Percentiles rank a stretch among this genome's conserved stretches.
phyloP scores from a whole-genome alignment of 2,329 filamentous ascomycete species.

The Diaporthe vexans region DNA sequence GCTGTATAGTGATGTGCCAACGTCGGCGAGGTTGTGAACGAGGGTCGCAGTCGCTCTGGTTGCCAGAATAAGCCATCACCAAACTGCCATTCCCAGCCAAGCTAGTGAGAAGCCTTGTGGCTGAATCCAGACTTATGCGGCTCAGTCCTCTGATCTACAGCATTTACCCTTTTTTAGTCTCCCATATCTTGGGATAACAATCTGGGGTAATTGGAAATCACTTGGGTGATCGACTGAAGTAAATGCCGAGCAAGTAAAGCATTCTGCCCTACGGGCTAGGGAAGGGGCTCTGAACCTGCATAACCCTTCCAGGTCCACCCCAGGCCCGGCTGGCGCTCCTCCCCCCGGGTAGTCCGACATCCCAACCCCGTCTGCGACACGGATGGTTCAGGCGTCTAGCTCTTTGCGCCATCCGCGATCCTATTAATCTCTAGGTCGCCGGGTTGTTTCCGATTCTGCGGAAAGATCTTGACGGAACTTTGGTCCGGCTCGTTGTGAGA shows the following conservation, averaged over 20 bases:
- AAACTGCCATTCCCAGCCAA: neutral
- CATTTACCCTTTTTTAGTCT: neutral
- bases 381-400: neutral
- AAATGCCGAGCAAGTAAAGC: slow-evolving; percentile 10
- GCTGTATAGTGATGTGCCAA: neutral
- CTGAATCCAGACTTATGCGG: slow-evolving; percentile 10
- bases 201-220: slow-evolving; percentile 1
- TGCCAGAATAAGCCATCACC: neutral
- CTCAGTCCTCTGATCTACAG: slow-evolving; percentile 1
- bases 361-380: slow-evolving; percentile 20
- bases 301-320: neutral
- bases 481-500: neutral
- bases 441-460: neutral
- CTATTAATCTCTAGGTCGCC: neutral
- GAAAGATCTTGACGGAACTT: slow-evolving; percentile 13
- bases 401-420: slow-evolving; percentile 13
- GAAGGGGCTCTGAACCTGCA: neutral
- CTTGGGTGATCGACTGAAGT: neutral
- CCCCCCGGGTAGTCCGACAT: slow-evolving; percentile 9
- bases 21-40: neutral
- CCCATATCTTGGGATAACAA: neutral
- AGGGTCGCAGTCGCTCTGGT: neutral
- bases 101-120: too few species aligned
- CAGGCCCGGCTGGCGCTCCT: neutral
- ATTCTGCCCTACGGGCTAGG: slow-evolving; percentile 13